Evolutionary conservation across 2,329 filamentous ascomycete species (phyloP), one percentile per base, ranked within the genome.

Genomic region (Aureobasidium sp.): DNA sequence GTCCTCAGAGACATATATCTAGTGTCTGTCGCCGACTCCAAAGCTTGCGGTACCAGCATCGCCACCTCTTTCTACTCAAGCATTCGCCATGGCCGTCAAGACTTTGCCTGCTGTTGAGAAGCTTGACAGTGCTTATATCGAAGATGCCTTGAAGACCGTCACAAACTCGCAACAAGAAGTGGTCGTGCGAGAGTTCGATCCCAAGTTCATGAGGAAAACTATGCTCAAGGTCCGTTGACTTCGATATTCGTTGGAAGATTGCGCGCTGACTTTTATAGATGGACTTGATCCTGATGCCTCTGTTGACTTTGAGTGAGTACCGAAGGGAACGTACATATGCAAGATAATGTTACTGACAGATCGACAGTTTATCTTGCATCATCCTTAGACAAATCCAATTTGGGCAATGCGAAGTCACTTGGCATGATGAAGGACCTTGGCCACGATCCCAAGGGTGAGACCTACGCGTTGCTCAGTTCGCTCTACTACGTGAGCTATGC

Each of bases 401-500:
- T 59, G 25, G 55, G 65, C 20, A 67, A 67, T 40, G 65, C 65
- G 48, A 67, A 67, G 60, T 54, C 60, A 20, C 45, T 67, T 16
- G 65, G 65, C 27, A 64, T 67, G 65, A 67, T 67, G 65, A 60
- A 67, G 7, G 65, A 67, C 16, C 43, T 67, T n/a, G 65, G 65
- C 38, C 62, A 67, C 29, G 65, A 67, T 67, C 65, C 65, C 36
- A 64, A 18, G 8, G 65, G 65, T 45, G 29, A 60, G 2, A 67
- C 65, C 16, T 67, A 67, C 23, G 65, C 65, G 6, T 20, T 67
- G 25, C 65, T 67, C 53, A 67, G 59, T 43, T 67, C 65, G 25
- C 65, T 67, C 45, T 67, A 64, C 54, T 67, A 67, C 47, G 60
- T 67, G 27, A 60, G 47, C 60, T 67, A 67, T 48, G 65, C 65